These are phyloP conservation scores for Apiospora sp. DNA, from an alignment of 2,329 filamentous ascomycete species.

Conservation along the genomic window DNA sequence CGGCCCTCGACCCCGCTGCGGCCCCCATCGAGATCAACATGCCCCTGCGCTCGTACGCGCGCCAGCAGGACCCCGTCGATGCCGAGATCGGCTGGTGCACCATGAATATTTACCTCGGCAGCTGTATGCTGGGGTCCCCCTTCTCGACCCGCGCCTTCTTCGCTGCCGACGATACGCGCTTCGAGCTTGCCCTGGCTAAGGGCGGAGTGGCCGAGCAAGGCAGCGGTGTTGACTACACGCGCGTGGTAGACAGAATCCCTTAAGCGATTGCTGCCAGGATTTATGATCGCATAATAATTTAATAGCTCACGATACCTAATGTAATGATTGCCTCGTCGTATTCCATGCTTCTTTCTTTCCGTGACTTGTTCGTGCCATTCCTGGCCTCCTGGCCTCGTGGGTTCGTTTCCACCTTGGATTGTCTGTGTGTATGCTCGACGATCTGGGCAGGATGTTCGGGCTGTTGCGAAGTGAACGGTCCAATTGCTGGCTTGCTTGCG, in stretches of 20 bases:
- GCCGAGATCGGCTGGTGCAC: conserved; percentile 35
- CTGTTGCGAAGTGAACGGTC: background rate
- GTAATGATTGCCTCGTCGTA: background rate
- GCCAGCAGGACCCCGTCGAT: conserved; percentile 33
- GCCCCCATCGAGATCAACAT: conserved; percentile 35
- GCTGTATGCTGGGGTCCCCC: conserved; percentile 42
- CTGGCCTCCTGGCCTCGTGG: background rate
- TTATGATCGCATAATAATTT: background rate
- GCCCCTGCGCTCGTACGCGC: conserved; percentile 43
- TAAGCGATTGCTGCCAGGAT: background rate
- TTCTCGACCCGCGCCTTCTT: conserved; percentile 43
- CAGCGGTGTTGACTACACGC: conserved; percentile 22
- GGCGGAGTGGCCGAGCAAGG: conserved; percentile 41
- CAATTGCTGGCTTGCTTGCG: background rate
- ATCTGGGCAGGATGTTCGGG: background rate
- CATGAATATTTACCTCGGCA: conserved; percentile 38
- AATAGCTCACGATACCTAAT: background rate
- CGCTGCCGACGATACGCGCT: conserved; percentile 42
- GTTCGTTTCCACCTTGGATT: background rate
- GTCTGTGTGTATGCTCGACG: background rate
- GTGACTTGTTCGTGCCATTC: background rate
- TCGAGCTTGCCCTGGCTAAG: conserved; percentile 43
- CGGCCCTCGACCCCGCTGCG: conserved; percentile 33
- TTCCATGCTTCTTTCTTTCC: background rate
- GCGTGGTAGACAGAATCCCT: conserved; percentile 16